Percentiles rank a stretch among this genome's conserved stretches.
phyloP scores from a whole-genome alignment of 108 stramenopile species.

The Pseudonitzschia multistriata region DNA sequence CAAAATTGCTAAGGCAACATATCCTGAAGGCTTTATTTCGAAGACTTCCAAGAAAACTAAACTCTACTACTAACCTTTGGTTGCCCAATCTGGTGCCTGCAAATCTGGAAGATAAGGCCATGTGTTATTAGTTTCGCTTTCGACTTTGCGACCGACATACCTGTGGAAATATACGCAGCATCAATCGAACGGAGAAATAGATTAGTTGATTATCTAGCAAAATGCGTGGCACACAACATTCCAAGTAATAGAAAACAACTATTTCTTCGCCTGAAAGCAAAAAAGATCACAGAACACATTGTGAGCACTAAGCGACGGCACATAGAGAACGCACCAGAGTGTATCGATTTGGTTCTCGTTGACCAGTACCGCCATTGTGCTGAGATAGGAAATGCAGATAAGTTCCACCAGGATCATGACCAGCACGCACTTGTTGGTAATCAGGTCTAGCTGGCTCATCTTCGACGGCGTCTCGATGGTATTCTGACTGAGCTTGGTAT shows the following conservation, averaged over 20 bases:
- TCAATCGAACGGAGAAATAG: background rate
- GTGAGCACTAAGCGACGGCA: too few relatives aligned
- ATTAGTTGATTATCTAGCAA: background rate
- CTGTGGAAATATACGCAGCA: conserved; percentile 10
- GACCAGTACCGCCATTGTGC: conserved; percentile 32
- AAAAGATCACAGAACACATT: too few relatives aligned
- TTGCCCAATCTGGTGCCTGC: conserved; percentile 51
- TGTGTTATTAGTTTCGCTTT: conserved; percentile 38
- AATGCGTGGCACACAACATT: too few relatives aligned
- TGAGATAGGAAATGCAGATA: conserved; percentile 48
- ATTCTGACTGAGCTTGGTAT: conserved; percentile 93
- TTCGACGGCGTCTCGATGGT: conserved; percentile 90
- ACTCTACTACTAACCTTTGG: conserved; percentile 6
- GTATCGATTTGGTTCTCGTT: background rate
- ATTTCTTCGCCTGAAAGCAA: too few relatives aligned
- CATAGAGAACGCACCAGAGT: background rate
- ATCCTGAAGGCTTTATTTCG: too few relatives aligned
- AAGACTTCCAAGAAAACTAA: too few relatives aligned
- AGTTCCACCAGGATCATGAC: conserved; percentile 86
- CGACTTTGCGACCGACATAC: conserved; percentile 51
- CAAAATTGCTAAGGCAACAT: too few relatives aligned
- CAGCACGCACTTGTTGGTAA: conserved; percentile 78
- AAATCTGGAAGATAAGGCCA: conserved; percentile 82
- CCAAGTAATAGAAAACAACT: too few relatives aligned
- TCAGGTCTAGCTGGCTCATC: conserved; percentile 84